Evolutionary conservation across 1,139 yeast species (phyloP), one percentile per base, ranked within the genome.

Genomic region (Wickerhamomyces sp.): DNA sequence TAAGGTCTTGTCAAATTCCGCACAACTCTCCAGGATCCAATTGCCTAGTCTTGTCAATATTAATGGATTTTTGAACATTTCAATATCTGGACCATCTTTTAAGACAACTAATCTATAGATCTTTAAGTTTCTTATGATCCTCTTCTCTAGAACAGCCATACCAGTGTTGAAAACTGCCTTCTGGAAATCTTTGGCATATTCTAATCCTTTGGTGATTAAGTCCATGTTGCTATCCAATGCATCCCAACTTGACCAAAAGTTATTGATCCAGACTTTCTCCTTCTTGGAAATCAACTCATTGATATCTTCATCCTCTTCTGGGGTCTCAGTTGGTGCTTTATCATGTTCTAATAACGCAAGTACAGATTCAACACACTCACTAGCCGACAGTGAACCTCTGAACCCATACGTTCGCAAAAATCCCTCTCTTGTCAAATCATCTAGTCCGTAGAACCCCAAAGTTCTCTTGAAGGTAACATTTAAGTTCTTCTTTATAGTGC

Each of bases 231-330:
- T 72, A 62, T 81, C 82, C 42, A 91, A 70, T 1, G 98, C 89
- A 66, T 93, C 99, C 94, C 96, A 94, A 13, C 96, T 87, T 32
- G 81, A 75, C 98, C 99, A 93, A 63, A 94, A 94, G 61, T 91
- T 90, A 44, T 79, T 76, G 4, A 91, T 81, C 95, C 96, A 93
- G 41, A 78, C 75, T 54, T 81, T 77, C 55, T 85, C 91, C 58
- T 81, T 71, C 45, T 68, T 68, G 14, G 67, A 66, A 31, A 81
- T 76, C 45, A 75, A 62, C n/a, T 67, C 62, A 44, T 68, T 66
- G 35, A 76, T 70, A 31, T 65, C 62, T 23, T 68, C 72, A 18
- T 69, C 73, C 26, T 68, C 72, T 32, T 62, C 62, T 7, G 45
- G 43, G n/a, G 46, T 45, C 18, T 39, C 37, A 9, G 39, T 34